Evolutionary conservation across 1,284 basidiomycete genomes (phyloP).

Genomic region (Trichosporon asahii): DNA sequence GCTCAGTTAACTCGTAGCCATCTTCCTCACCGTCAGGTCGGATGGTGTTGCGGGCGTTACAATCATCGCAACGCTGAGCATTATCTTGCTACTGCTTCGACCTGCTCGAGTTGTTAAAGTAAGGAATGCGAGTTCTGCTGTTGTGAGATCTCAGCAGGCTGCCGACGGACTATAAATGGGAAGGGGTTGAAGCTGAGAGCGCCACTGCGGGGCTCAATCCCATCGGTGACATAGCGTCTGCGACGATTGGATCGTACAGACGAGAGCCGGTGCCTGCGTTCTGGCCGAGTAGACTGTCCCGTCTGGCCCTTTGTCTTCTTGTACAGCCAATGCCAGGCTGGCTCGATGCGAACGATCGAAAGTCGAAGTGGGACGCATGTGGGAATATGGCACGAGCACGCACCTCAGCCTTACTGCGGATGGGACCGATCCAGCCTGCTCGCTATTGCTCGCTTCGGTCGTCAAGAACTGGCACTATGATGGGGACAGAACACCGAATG

Average conservation of each 20-base stretch:
- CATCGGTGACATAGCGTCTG: neutral
- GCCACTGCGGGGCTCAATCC: neutral
- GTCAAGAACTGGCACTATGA: neutral
- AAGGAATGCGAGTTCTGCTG: too few relatives aligned
- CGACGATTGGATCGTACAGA: neutral
- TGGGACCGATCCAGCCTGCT: neutral
- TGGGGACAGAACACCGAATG: neutral
- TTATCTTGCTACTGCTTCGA: too few relatives aligned
- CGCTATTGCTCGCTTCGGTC: neutral
- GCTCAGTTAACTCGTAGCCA: too few relatives aligned
- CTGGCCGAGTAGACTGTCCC: neutral
- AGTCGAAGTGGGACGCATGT: neutral
- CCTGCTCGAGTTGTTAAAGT: too few relatives aligned
- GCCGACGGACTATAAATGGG: too few relatives aligned
- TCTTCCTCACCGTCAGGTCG: too few relatives aligned
- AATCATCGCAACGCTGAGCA: too few relatives aligned
- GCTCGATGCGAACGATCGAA: neutral
- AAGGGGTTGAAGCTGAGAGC: too few relatives aligned
- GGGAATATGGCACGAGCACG: neutral
- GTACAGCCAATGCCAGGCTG: neutral
- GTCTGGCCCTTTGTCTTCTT: neutral
- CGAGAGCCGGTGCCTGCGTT: neutral
- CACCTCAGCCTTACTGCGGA: neutral
- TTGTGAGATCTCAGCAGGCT: too few relatives aligned
- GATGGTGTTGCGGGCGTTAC: too few relatives aligned